Percentiles rank a stretch among this genome's conserved stretches.
Conservation (phyloP, 176 grass and related monocot species). For the Lolium rigidum region DNA sequence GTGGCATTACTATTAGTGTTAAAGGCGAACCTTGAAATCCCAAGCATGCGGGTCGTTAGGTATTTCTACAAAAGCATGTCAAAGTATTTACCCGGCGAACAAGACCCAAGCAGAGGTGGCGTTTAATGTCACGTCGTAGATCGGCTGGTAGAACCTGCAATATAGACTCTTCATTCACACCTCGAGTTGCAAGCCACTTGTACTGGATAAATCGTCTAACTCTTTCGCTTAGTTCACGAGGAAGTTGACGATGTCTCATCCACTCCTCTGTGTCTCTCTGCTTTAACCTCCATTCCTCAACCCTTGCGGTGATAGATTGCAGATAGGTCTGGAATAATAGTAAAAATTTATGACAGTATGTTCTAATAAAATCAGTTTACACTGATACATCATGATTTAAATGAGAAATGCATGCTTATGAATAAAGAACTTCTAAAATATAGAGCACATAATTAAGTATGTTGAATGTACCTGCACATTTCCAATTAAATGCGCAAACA, state of each 20-base stretch:
- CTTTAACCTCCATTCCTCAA: constrained; percentile 98
- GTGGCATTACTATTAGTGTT: background rate
- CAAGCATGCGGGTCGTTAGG: background rate
- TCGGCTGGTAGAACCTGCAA: constrained; percentile 77
- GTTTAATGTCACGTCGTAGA: constrained; percentile 91
- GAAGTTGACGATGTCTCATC: constrained; percentile 97
- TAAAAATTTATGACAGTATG: background rate
- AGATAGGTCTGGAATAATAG: constrained; percentile 73
- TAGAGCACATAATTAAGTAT: background rate
- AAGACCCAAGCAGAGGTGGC: constrained; percentile 89
- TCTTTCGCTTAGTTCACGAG: constrained; percentile 68
- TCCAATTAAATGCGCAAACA: constrained; percentile 98
- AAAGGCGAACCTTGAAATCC: background rate
- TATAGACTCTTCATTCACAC: constrained; percentile 92
- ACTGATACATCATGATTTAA: constrained; percentile 20
- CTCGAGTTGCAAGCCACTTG: constrained; percentile 96
- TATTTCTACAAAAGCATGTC: constrained; percentile 28
- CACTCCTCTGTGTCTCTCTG: constrained; percentile 96
- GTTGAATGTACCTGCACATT: constrained; percentile 86
- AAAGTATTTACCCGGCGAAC: constrained; percentile 82
- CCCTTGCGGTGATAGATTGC: constrained; percentile 88
- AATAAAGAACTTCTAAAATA: background rate
- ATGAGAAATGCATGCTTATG: background rate
- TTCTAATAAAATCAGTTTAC: background rate
- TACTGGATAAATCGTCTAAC: constrained; percentile 89